Evolutionary conservation across 176 grass and related monocot genomes (phyloP).

Genomic region (Zizania latifolia): DNA sequence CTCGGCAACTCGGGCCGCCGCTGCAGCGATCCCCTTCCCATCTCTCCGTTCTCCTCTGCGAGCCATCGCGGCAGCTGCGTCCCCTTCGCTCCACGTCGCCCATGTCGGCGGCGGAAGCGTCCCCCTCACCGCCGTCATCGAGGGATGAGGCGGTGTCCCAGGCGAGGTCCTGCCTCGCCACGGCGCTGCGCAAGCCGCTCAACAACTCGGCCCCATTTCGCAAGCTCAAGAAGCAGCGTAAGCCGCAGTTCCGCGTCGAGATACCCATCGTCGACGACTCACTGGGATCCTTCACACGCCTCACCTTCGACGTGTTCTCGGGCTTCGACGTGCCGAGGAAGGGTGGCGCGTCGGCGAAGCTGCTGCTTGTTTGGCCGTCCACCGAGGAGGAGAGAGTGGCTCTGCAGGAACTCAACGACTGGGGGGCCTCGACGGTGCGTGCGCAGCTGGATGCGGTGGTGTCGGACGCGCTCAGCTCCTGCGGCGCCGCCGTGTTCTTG

Average conservation of each 20-base stretch:
- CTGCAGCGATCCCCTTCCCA: too few relatives aligned
- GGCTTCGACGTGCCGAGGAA: slow-evolving; percentile 40
- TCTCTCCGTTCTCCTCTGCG: too few relatives aligned
- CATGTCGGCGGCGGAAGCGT: neutral
- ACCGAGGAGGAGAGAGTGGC: slow-evolving; percentile 24
- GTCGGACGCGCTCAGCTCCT: slow-evolving; percentile 22
- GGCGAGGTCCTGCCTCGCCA: slow-evolving; percentile 55
- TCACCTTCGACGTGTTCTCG: slow-evolving; percentile 59
- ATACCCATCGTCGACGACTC: slow-evolving; percentile 81
- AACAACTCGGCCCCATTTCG: slow-evolving; percentile 38
- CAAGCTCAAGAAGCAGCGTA: slow-evolving; percentile 63
- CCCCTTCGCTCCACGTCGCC: slow-evolving; percentile 6
- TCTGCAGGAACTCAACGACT: slow-evolving; percentile 21
- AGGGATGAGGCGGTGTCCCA: slow-evolving; percentile 74
- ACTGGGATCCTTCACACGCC: slow-evolving; percentile 43
- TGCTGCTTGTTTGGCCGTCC: slow-evolving; percentile 64
- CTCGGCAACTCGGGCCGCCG: too few relatives aligned
- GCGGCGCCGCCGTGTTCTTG: slow-evolving; percentile 59
- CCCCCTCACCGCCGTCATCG: slow-evolving; percentile 44
- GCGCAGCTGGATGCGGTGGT: slow-evolving; percentile 36
- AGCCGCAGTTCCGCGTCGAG: slow-evolving; percentile 68
- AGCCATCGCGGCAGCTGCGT: too few relatives aligned
- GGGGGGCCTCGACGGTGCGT: slow-evolving; percentile 23
- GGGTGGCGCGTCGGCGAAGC: slow-evolving; percentile 25
- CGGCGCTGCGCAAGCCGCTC: slow-evolving; percentile 62